Percentiles rank a stretch among this genome's conserved stretches.
phyloP scores from a whole-genome alignment of 805 yeast species.

The Saturnispora sanitii region DNA sequence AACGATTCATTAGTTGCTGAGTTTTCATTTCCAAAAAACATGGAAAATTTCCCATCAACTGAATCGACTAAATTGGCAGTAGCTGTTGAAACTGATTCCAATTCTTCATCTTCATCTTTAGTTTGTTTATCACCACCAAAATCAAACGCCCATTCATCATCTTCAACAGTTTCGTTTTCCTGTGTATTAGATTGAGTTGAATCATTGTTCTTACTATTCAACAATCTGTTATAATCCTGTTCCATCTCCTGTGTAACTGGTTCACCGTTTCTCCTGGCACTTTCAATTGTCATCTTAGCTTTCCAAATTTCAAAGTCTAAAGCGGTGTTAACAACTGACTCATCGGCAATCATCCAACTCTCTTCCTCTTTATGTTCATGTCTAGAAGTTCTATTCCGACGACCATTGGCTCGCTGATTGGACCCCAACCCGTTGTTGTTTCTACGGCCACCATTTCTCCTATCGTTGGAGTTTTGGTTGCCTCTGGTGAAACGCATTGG shows the following conservation, averaged over 20 bases:
- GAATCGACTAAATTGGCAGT: slow-evolving; percentile 8
- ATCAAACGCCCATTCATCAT: slow-evolving; percentile 10
- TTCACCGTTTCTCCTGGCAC: slow-evolving; percentile 38
- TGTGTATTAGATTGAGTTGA: too few relatives aligned
- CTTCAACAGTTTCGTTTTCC: neutral
- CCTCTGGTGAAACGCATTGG: neutral
- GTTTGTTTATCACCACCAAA: slow-evolving; percentile 8
- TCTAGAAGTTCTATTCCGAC: slow-evolving; percentile 9
- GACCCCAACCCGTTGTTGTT: slow-evolving; percentile 12
- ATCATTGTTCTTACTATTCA: too few relatives aligned
- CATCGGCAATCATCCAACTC: slow-evolving; percentile 30
- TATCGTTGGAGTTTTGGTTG: neutral
- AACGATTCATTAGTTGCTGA: too few relatives aligned
- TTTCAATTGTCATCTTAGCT: slow-evolving; percentile 41
- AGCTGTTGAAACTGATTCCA: too few relatives aligned
- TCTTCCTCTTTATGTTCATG: slow-evolving; percentile 13
- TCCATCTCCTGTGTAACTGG: slow-evolving; percentile 19
- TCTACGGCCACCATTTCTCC: slow-evolving; percentile 5
- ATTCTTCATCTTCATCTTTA: neutral
- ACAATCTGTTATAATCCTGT: slow-evolving; percentile 1
- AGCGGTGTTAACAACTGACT: slow-evolving; percentile 38
- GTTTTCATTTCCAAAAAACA: slow-evolving; percentile 18
- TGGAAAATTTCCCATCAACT: slow-evolving; percentile 19
- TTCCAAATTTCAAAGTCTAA: slow-evolving; percentile 56
- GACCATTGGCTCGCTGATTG: slow-evolving; percentile 12